A percentile compares a stretch with the other conserved stretches of the same genome.
Conservation (phyloP, 805 yeast genomes). For the Ascoidea asiatica region DNA sequence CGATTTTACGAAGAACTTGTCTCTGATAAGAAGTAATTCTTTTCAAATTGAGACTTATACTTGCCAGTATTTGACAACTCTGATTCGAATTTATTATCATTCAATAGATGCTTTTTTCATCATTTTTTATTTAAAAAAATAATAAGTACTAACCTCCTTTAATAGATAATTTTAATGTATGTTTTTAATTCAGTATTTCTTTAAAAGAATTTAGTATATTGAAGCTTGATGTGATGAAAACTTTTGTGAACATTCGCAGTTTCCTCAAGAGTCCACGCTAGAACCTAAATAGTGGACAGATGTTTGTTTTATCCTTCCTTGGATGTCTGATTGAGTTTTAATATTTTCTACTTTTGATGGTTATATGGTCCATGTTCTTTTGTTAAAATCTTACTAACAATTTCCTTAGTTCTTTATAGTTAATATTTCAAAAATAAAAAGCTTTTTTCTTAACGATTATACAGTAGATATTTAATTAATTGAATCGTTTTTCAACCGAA, state of each 20-base stretch:
- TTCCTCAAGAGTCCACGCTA: conserved; percentile 27
- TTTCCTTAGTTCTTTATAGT: too few species aligned
- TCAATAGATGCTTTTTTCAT: not conserved
- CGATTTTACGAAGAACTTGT: conserved; percentile 20
- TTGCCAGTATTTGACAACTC: conserved; percentile 24
- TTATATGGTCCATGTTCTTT: too few species aligned
- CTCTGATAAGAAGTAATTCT: conserved; percentile 14
- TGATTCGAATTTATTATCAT: conserved; percentile 8
- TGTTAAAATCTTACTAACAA: too few species aligned
- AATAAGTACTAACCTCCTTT: too few species aligned
- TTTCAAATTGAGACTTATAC: conserved; percentile 8
- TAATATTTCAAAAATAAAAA: too few species aligned
- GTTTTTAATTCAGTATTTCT: not conserved
- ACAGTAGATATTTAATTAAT: too few species aligned
- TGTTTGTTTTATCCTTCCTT: conserved; percentile 27
- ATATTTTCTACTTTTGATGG: too few species aligned
- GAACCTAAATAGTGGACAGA: conserved; percentile 25
- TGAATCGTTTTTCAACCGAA: too few species aligned
- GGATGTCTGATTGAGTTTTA: conserved; percentile 30
- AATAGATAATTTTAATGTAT: too few species aligned
- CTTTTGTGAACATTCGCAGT: conserved; percentile 25
- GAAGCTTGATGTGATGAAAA: conserved; percentile 19
- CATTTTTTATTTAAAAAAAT: too few species aligned
- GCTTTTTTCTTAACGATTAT: too few species aligned
- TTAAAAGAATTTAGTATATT: not conserved